Conservation (phyloP, 2,329 filamentous ascomycete genomes). For the Venturia nashicola region DNA sequence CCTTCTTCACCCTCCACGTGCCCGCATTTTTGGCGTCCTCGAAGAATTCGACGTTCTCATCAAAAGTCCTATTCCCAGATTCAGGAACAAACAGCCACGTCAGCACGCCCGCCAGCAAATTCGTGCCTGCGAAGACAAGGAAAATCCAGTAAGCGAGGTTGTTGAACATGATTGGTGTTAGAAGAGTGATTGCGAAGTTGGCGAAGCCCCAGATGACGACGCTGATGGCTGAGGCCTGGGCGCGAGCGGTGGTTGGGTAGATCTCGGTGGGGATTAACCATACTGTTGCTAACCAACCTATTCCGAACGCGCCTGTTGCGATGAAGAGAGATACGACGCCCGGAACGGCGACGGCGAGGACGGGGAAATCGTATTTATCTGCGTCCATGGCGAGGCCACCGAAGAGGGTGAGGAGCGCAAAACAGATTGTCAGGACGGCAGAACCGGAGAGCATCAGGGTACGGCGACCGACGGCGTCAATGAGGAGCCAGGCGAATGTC, state of each 20-base stretch:
- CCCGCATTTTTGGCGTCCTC: conserved; percentile 36
- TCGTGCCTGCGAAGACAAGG: conserved; percentile 42
- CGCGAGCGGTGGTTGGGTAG: conserved; percentile 41
- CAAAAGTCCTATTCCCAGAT: conserved; percentile 45
- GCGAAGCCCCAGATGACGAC: conserved; percentile 45
- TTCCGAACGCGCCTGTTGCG: conserved; percentile 48
- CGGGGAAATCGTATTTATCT: conserved; percentile 24
- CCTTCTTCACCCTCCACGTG: conserved; percentile 41
- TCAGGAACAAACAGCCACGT: conserved; percentile 42
- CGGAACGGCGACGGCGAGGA: conserved; percentile 34
- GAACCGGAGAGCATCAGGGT: conserved; percentile 43
- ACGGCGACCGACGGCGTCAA: conserved; percentile 43
- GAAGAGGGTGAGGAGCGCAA: conserved; percentile 39
- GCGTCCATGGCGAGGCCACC: conserved; percentile 35
- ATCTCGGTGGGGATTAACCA: conserved; percentile 51
- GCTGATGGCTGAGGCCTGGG: conserved; percentile 41
- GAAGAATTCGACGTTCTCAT: conserved; percentile 50
- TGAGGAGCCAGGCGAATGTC: conserved; percentile 48
- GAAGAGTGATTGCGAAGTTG: conserved; percentile 45
- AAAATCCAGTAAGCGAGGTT: conserved; percentile 47
- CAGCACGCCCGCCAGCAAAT: conserved; percentile 41
- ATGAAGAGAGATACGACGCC: conserved; percentile 42
- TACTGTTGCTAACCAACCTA: conserved; percentile 46
- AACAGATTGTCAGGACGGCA: conserved; percentile 34
- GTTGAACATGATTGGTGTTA: conserved; percentile 48